Evolutionary conservation across 2,329 filamentous ascomycete genomes (phyloP).

Genomic region (Zasmidium citrigriseum): DNA sequence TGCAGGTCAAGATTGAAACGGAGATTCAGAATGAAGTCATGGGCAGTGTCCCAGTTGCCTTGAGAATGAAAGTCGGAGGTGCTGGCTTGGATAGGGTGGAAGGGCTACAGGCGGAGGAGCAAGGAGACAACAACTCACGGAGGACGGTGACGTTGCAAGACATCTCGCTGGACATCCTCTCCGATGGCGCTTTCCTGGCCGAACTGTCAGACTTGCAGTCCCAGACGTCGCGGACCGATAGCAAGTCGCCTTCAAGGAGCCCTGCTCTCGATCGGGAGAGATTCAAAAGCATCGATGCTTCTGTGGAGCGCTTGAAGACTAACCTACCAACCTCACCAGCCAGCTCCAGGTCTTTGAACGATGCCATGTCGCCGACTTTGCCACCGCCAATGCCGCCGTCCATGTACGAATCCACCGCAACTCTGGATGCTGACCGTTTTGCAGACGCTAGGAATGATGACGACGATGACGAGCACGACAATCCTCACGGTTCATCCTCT

Average conservation of each 20-base stretch:
- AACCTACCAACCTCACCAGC: background rate
- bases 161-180: conserved; percentile 31
- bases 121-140: background rate
- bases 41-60: conserved; percentile 51
- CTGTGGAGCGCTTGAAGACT: background rate
- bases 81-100: conserved; percentile 67
- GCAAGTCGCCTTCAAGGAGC: conserved; percentile 4
- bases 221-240: conserved; percentile 12
- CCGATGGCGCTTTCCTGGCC: conserved; percentile 23
- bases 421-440: conserved; percentile 41
- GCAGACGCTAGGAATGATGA: conserved; percentile 39
- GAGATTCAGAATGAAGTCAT: conserved; percentile 37
- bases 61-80: conserved; percentile 65
- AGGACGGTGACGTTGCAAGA: conserved; percentile 22
- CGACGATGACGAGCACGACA: conserved; percentile 35
- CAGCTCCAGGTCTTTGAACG: background rate
- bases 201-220: conserved; percentile 23
- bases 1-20: conserved; percentile 68
- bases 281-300: background rate
- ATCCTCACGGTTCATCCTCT: conserved; percentile 1
- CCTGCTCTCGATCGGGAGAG: background rate
- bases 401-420: conserved; percentile 7
- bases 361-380: background rate
- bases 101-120: background rate
- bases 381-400: background rate